Evolutionary conservation across 371 early-diverging fungal genomes (phyloP), one percentile per base, ranked within the genome.

Genomic region (Saksenaea oblongispora): DNA sequence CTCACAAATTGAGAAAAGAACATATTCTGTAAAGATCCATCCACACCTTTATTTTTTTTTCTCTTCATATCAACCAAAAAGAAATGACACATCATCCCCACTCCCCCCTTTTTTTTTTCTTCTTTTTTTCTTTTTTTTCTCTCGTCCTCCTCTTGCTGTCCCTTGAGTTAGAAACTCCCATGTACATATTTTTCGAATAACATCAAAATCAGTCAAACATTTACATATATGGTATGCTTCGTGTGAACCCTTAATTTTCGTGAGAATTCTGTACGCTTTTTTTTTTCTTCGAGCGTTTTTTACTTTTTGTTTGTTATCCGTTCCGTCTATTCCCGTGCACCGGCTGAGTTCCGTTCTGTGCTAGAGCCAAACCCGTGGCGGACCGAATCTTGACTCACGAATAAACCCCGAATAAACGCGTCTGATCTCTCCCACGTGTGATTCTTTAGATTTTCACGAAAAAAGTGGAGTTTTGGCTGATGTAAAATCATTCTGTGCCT

Each of bases 221-320:
- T 22, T 22, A 17, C 51, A 22, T 22, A 47, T 47, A 18, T 47
- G 24, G 51, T 18, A 22, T 24, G 51, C n/a, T 47, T 9, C 51
- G 51, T 47, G 51, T 47, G 51, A 47, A 47, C 51, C 51, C 51
- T 47, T 47, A 47, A 47, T 47, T 47, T 47, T 47, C 51, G 51
- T 47, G 51, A 47, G 51, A 47, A 47, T 47, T 22, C 51, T 47
- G 51, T 22, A 47, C 17, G 2, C 10, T 39, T 39, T 39, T 39
- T 39, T 39, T 39, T 39, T 39, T 39, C n/a, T 11, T 39, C 10
- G 11, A 18, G 51, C 2, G 24, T 22, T 22, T n/a, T 17, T 18
- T 10, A 4, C 8, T 10, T n/a, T 22, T 47, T 22, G 17, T 47
- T 47, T 47, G 51, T 22, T 47, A 47, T 47, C 51, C 51, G 51